These are phyloP conservation scores for Cladosporium sp. DNA, from an alignment of 2,329 filamentous ascomycete genomes.

Conservation along the genomic window DNA sequence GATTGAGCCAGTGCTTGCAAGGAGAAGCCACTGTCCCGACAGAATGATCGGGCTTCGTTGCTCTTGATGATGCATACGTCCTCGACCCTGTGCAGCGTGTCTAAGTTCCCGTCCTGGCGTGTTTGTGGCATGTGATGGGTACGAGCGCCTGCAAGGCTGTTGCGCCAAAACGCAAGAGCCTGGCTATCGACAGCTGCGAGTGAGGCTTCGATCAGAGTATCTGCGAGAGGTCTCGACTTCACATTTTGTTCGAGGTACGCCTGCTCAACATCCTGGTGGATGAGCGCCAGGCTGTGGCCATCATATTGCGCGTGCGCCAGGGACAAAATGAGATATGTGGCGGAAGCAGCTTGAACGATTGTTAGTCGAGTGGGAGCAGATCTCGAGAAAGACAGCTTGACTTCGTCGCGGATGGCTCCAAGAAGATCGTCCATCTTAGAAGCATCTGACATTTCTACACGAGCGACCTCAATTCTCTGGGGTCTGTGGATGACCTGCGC, in stretches of 20 bases:
- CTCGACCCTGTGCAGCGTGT: slow-evolving; percentile 48
- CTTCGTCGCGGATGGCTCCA: slow-evolving; percentile 40
- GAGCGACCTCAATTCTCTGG: slow-evolving; percentile 39
- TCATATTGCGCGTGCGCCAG: slow-evolving; percentile 88
- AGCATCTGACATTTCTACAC: slow-evolving; percentile 25
- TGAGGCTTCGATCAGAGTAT: slow-evolving; percentile 57
- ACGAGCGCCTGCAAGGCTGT: slow-evolving; percentile 59
- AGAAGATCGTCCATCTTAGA: slow-evolving; percentile 37
- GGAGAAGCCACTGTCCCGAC: slow-evolving; percentile 66
- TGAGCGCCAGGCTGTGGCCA: slow-evolving; percentile 74
- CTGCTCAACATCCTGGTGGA: slow-evolving; percentile 69
- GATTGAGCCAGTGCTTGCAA: slow-evolving; percentile 74
- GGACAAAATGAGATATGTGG: slow-evolving; percentile 60
- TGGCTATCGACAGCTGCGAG: slow-evolving; percentile 49
- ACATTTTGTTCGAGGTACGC: slow-evolving; percentile 53
- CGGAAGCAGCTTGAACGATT: slow-evolving; percentile 36
- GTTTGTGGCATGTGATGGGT: slow-evolving; percentile 40
- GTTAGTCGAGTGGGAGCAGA: slow-evolving; percentile 39
- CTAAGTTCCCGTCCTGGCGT: neutral
- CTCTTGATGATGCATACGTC: slow-evolving; percentile 45
- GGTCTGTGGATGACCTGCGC: slow-evolving; percentile 54
- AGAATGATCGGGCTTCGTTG: slow-evolving; percentile 56
- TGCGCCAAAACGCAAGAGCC: slow-evolving; percentile 67
- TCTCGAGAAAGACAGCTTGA: slow-evolving; percentile 34
- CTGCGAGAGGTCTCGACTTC: slow-evolving; percentile 49